Evolutionary conservation across 495 filamentous ascomycete species (phyloP).

Genomic region (Hypoxylon perforatum): DNA sequence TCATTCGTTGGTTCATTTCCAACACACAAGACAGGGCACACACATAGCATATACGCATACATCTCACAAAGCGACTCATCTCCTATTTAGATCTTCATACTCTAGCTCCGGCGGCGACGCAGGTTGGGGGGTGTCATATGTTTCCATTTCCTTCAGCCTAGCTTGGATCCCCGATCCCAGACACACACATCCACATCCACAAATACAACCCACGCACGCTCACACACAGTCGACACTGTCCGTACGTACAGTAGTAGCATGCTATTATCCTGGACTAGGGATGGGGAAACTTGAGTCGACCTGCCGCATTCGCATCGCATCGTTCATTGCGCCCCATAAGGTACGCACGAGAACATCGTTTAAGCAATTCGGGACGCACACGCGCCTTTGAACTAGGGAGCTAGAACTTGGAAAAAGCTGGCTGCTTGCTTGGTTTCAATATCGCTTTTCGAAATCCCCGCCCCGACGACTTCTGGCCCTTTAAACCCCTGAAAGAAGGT

Average conservation of each 20-base stretch:
- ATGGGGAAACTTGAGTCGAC: conserved; percentile 22
- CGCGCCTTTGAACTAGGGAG: conserved; percentile 9
- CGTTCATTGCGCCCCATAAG: conserved; percentile 18
- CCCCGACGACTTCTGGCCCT: conserved; percentile 23
- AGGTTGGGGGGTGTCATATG: conserved; percentile 30
- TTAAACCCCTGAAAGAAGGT: conserved; percentile 25
- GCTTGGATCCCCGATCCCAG: conserved; percentile 37
- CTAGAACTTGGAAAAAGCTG: neutral
- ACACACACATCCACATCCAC: too few species aligned
- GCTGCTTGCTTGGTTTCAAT: too few species aligned
- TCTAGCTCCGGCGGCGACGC: conserved; percentile 34
- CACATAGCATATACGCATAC: neutral
- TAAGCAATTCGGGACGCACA: conserved; percentile 20
- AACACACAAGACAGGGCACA: conserved; percentile 34
- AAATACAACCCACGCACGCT: too few species aligned
- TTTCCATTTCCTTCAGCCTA: conserved; percentile 34
- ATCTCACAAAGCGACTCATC: conserved; percentile 21
- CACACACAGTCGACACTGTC: neutral
- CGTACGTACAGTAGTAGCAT: neutral
- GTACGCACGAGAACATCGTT: conserved; percentile 29
- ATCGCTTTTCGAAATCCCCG: conserved; percentile 21
- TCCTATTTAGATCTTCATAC: conserved; percentile 37
- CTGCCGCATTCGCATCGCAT: conserved; percentile 40
- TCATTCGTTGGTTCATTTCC: conserved; percentile 44
- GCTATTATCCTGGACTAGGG: conserved; percentile 11